Evolutionary conservation across 208 protist genomes (phyloP), one percentile per base, ranked within the genome.

Genomic region (Histomonas meleagridis): DNA sequence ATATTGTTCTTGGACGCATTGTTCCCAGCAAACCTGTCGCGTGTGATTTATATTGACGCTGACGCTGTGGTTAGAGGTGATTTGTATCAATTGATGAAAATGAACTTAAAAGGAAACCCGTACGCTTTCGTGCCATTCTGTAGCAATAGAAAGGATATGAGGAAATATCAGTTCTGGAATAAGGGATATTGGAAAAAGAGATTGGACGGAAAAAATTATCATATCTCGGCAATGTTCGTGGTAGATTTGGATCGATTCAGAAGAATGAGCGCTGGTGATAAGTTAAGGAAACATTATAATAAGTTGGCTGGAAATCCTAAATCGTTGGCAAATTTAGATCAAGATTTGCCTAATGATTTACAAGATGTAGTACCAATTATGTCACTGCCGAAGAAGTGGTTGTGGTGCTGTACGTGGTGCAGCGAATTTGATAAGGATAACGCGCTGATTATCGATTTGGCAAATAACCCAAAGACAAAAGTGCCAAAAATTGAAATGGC

Each of bases 1-100:
- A 98, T 99, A 90, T 95, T 99, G 10, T 99, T 99, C 95, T 94
- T 99, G 3, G 98, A 99, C 94, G 97, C 99, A 4, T 92, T 99
- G 12, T 99, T 99, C 92, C 98, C 98, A 12, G 91, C 96, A 43
- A 94, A 97, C 62, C 95, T 99, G 0, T 95, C 98, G 21, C 95
- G 96, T 70, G 93, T 99, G 86, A 98, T 99, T 92, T 99, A 98
- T 92, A 97, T 99, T 12, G 98, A 99, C 92, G 97, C 98, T 0
- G 98, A 99, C 93, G 98, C 99, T 94, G 93, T 96, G 5, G 95
- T 96, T 46, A 79, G 96, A 23, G 92, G 95, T 0, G 97, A 98
- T 91, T 32, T 97, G 16, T 92, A 95, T 70, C 97, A 99, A 94
- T 95, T 99, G 32, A 98, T 97, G 94, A 96, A 98, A 90, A 96